Evolutionary conservation across 306 rosid genomes (phyloP), one percentile per base, ranked within the genome.

Genomic region (Arachis hypogaea): DNA sequence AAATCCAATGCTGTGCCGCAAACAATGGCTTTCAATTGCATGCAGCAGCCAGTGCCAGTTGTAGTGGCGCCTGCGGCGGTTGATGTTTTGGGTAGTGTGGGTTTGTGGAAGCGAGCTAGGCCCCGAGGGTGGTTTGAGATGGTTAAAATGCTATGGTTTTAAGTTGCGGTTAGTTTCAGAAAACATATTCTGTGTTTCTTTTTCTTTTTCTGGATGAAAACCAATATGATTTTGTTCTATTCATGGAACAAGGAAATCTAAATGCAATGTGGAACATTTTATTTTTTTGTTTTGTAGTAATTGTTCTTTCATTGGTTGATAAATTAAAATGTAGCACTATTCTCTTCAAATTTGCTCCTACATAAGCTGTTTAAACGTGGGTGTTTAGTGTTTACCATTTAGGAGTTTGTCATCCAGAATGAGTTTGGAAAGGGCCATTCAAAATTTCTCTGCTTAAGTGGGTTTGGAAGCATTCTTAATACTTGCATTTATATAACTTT

Each of bases 31-130:
- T 22, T 0, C 22, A 22, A 22, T 22, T 22, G 22, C 22, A 22
- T 22, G 22, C 22, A 22, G 22, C 22, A 22, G 22, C 58, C 78
- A 6, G 7, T 52, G 28, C 9, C 82, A 11, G 18, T 22, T 12
- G 12, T 3, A 43, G 74, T 3, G 38, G 73, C 7, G 28, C 38
- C 2, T 3, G 38, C 63, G 73, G 42, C 11, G 47, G 66, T 9
- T 63, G 63, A 49, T 30, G 57, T 63, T 49, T 59, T 80, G 0
- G 78, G 66, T 76, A 87, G 84, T 59, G 62, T 63, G 47, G 36
- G 8, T 58, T 11, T 7, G 30, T 73, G 50, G 84, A 93, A 88
- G 82, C 80, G 89, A 71, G 96, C 93, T 7, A 85, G 96, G 79
- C 87, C 91, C 0, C 83, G 63, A 80, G 76, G 57, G 73, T 68